Percentiles rank a stretch among this genome's conserved stretches.
Conservation (phyloP, 108 stramenopile species). For the Nitzschia sp. region DNA sequence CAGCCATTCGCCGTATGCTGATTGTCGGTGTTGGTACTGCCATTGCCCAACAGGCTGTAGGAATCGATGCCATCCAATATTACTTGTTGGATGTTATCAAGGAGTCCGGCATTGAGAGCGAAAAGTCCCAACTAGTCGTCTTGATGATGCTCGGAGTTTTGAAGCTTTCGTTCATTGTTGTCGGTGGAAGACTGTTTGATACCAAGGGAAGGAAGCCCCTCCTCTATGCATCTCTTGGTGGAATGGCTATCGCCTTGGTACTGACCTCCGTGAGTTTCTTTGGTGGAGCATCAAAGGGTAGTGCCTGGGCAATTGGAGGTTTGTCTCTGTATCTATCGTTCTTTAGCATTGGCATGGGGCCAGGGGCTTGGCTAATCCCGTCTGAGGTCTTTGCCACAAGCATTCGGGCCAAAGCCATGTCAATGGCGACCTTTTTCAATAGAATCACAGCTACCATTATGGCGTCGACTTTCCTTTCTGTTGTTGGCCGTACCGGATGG, state of each 20-base stretch:
- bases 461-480: constrained; percentile 78
- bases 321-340: constrained; percentile 67
- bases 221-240: constrained; percentile 62
- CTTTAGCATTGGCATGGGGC: constrained; percentile 83
- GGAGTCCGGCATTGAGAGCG: constrained; percentile 56
- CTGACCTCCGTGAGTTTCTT: constrained; percentile 45
- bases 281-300: constrained; percentile 4
- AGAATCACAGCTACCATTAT: constrained; percentile 77
- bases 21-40: constrained; percentile 79
- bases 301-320: constrained; percentile 31
- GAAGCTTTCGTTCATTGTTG: constrained; percentile 58
- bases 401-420: constrained; percentile 88
- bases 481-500: constrained; percentile 56
- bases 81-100: constrained; percentile 72
- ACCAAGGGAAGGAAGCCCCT: constrained; percentile 64
- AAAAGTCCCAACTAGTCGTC: constrained; percentile 46
- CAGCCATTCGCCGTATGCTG: constrained; percentile 78
- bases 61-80: constrained; percentile 87
- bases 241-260: constrained; percentile 48
- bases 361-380: constrained; percentile 83
- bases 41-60: constrained; percentile 83
- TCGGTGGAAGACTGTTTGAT: constrained; percentile 73
- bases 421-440: constrained; percentile 78
- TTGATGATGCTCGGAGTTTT: constrained; percentile 65
- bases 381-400: constrained; percentile 81